Base-by-base conservation (phyloP, 257 asterid genomes). In the Parsonsia alboflavescens region DNA sequence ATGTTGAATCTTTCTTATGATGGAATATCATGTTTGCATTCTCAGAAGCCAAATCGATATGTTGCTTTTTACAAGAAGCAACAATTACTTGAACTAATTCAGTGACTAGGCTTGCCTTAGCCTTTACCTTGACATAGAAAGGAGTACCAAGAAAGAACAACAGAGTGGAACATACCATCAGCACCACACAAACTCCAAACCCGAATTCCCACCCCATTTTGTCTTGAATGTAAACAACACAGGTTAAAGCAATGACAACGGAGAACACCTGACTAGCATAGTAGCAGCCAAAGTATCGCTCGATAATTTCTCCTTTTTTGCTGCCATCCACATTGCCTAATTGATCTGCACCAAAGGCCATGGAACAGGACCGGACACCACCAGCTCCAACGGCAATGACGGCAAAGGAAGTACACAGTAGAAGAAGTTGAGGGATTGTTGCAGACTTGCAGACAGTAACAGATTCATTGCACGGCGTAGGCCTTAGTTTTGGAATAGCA, bases 191-290 rank as follows among this genome's bases (percentile, higher is more conserved):
- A 54, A 85, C 88, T 0, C 90, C 97, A 39, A 89, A 90, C 8
- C 98, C 98, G 6, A 87, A 42, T 28, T 78, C 72, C 96, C 96
- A 92, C 50, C 97, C 98, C 68, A 84, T 10, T 79, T 85, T 84
- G 63, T 84, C 96, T 88, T 92, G 97, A 79, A 92, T 81, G 73
- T 90, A 92, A 28, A 92, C 97, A 7, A 92, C 74, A 16, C 89
- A 84, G 2, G 96, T 90, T 33, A 89, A 59, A 21, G 91, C 86
- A 19, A 90, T n/a, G 10, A 92, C 80, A 59, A 88, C 26, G 3
- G 93, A 85, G 2, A 85, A 0, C 2, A 84, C 80, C 72, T 45
- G 78, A 0, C 82, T 54, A 39, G 89, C 97, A 64, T 92, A 90
- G 77, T 88, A 92, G 93, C 97, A 92, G 65, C 87, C 52, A 22